Evolutionary conservation across 306 rosid species (phyloP).

Genomic region (Trifolium fragiferum): DNA sequence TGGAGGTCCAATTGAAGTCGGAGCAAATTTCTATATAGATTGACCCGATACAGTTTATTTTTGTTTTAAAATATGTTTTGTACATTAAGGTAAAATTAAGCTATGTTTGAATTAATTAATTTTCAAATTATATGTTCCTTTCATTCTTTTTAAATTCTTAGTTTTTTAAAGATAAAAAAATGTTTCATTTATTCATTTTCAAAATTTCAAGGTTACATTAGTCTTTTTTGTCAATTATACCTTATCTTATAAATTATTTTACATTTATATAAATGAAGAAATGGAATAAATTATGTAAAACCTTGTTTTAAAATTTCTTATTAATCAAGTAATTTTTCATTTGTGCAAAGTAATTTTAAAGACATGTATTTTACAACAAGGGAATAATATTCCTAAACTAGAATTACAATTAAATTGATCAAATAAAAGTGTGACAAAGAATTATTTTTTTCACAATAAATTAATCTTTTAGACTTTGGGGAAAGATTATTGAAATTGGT

Average conservation of each 20-base stretch:
- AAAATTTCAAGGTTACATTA: not conserved
- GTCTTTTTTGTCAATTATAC: too few relatives aligned
- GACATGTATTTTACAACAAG: not conserved
- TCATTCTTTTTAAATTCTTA: too few relatives aligned
- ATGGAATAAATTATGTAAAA: not conserved
- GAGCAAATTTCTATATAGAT: too few relatives aligned
- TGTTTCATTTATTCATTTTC: not conserved
- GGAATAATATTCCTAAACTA: not conserved
- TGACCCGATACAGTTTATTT: too few relatives aligned
- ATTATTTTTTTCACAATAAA: not conserved
- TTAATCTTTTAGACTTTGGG: not conserved
- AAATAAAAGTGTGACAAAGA: not conserved
- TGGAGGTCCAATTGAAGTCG: too few relatives aligned
- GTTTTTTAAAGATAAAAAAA: too few relatives aligned
- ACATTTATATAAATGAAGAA: not conserved
- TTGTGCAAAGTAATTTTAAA: not conserved
- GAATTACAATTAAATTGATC: not conserved
- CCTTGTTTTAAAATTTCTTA: too few relatives aligned
- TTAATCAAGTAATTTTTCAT: not conserved
- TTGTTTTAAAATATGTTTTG: not conserved
- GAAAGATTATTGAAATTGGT: slow-evolving; percentile 8
- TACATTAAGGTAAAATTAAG: not conserved
- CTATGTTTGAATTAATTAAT: not conserved
- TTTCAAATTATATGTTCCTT: not conserved
- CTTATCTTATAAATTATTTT: too few relatives aligned